phyloP scores from a whole-genome alignment of 2,329 filamentous ascomycete genomes.

The Colletotrichum sansevieriae region DNA sequence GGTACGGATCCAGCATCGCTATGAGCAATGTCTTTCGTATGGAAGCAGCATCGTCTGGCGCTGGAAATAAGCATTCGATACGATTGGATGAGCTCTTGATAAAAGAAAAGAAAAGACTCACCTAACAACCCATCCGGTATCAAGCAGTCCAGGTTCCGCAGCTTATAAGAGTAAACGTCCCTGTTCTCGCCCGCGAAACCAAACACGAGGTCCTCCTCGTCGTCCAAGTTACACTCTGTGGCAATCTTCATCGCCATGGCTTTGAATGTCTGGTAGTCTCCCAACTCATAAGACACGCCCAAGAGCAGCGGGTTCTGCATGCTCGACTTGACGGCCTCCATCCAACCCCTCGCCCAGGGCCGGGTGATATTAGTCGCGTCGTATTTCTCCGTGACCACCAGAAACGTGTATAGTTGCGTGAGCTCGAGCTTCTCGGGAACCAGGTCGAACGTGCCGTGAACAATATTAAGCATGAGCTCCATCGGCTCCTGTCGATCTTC shows the following conservation, averaged over 20 bases:
- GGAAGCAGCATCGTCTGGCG: constrained; percentile 6
- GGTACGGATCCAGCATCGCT: constrained; percentile 21
- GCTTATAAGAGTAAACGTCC: constrained; percentile 19
- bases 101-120: neutral
- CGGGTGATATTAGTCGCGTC: constrained; percentile 45
- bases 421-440: constrained; percentile 45
- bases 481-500: constrained; percentile 49
- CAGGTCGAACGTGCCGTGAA: constrained; percentile 47
- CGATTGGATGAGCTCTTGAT: too few relatives aligned
- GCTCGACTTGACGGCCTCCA: constrained; percentile 36
- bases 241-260: constrained; percentile 44
- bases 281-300: constrained; percentile 51
- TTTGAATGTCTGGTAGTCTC: constrained; percentile 44
- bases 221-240: constrained; percentile 41
- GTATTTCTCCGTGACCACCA: constrained; percentile 50
- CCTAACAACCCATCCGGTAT: constrained; percentile 13
- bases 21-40: constrained; percentile 15
- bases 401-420: constrained; percentile 46
- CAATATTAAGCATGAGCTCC: constrained; percentile 48
- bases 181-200: constrained; percentile 13
- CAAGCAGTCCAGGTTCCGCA: constrained; percentile 21
- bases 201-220: constrained; percentile 28
- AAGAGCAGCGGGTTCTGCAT: constrained; percentile 44
- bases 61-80: too few relatives aligned
- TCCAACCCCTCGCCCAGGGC: constrained; percentile 46